Evolutionary conservation across 768 basidiomycete genomes (phyloP), one percentile per base, ranked within the genome.

Genomic region (Dacryopinax spathularia): DNA sequence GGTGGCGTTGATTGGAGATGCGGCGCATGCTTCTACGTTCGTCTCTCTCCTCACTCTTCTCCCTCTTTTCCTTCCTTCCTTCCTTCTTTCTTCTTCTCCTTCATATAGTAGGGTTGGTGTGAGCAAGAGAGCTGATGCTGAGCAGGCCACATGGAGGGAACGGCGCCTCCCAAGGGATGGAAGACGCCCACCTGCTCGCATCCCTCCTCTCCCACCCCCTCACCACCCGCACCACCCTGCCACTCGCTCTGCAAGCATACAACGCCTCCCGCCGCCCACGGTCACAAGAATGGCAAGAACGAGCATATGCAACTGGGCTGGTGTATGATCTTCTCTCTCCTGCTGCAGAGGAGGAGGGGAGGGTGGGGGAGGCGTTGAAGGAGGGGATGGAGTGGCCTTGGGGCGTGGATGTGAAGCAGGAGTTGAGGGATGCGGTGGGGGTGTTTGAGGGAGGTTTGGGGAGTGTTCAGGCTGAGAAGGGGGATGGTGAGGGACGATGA

Each of bases 351-450:
- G 64, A 77, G 29, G 76, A 78, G 69, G 67, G 74, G 16, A 68
- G 75, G 37, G 69, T 85, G 2, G 77, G 75, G 5, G 69, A 74
- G 34, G 70, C 70, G 12, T 70, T 86, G 27, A 77, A 76, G 18
- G 75, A 75, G 68, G 80, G 78, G 59, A 85, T 83, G 83, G 80
- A 82, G 63, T 87, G 85, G 85, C 70, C 78, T 4, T 84, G 83
- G 83, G 59, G 34, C 10, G 61, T 48, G 2, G 64, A 67, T 25
- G 37, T 60, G 13, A 60, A 60, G 6, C 62, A 65, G 20, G 59
- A 67, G 33, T 35, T 63, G 6, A 4, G 29, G n/a, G 63, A 60
- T 18, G 48, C 48, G 9, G 48, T 56, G 18, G 6, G 29, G 25
- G 25, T 29, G 5, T 56, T 56, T 31, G 29, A 56, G 25, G 48